phyloP scores from a whole-genome alignment of 208 protist genomes.

The Acanthamoeba sp. region DNA sequence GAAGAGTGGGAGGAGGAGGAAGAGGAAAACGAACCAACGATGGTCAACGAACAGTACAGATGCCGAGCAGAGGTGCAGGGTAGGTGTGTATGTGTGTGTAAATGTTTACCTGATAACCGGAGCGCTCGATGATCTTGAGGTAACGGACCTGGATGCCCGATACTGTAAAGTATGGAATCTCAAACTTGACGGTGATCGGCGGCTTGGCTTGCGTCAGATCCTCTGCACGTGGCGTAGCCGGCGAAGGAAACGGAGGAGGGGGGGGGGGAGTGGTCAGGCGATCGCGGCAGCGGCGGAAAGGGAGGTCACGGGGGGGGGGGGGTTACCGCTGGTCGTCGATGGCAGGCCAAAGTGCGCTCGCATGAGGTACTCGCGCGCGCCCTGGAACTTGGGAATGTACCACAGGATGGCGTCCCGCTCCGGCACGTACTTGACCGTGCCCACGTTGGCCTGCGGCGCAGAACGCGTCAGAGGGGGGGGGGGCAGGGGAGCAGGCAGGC shows the following conservation, averaged over 20 bases:
- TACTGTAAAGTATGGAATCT: conserved; percentile 98
- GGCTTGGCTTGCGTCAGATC: conserved; percentile 64
- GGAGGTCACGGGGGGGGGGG: conserved; percentile 30
- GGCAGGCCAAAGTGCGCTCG: conserved; percentile 97
- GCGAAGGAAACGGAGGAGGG: no score
- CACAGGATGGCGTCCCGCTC: conserved; percentile 97
- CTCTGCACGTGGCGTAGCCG: not conserved
- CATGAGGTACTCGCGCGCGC: conserved; percentile 95
- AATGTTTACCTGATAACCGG: conserved; percentile 83
- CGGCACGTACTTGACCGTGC: conserved; percentile 94
- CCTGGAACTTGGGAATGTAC: conserved; percentile 97
- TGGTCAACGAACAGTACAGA: not conserved
- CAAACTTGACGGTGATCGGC: conserved; percentile 98
- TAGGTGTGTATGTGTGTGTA: no score
- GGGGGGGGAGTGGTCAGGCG: no score
- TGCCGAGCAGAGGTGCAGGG: not conserved
- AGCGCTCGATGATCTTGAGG: conserved; percentile 98
- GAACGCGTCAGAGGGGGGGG: not conserved
- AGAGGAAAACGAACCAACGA: not conserved
- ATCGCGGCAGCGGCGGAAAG: no score
- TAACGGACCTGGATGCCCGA: conserved; percentile 99
- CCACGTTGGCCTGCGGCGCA: conserved; percentile 40
- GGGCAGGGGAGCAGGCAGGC: not conserved
- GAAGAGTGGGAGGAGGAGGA: not conserved
- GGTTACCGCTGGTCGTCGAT: conserved; percentile 88